Evolutionary conservation across 164 flowering plant species (phyloP), one percentile per base, ranked within the genome.

Genomic region (Euptelea pleiosperma): DNA sequence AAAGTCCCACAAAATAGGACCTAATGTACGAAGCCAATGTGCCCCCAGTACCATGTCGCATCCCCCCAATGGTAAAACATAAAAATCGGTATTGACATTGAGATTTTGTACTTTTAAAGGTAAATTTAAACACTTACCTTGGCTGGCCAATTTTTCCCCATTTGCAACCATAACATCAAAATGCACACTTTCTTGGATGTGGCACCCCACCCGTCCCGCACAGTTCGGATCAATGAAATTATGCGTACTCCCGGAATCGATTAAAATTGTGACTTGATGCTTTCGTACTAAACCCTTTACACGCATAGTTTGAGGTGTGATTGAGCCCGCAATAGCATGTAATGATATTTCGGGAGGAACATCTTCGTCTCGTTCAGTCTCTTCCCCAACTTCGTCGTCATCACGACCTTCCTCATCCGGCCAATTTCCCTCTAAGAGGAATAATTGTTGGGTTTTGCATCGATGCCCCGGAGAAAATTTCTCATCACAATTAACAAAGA

Each of bases 221-320:
- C n/a, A n/a, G 6, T 9, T 3, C 8, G 16, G 14, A 3, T 40
- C 47, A 1, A 39, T 2, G 11, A 55, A 39, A 25, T 55, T 55
- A 22, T 37, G 33, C 6, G 35, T 55, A 28, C 19, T 24, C 2
- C 35, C 22, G 2, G 24, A 15, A 25, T 24, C 12, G 1, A 26
- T 28, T 6, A 55, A 14, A 24, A 55, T 2, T 14, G 5, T 6
- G 21, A 9, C 0, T 11, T 7, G 1, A 2, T 8, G 3, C 6
- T 35, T 0, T 2, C 29, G 9, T 14, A n/a, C 12, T 0, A 0
- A 8, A 6, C 22, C 22, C 12, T 6, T 25, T 14, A 25, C 59
- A 9, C 33, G 16, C 58, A 55, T 55, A 8, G 47, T 39, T n/a
- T 55, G 47, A 8, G 34, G 59, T 16, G 28, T 4, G 6, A 21